Base-by-base conservation (phyloP, 176 grass and related monocot species). In the Juncus inflexus region DNA sequence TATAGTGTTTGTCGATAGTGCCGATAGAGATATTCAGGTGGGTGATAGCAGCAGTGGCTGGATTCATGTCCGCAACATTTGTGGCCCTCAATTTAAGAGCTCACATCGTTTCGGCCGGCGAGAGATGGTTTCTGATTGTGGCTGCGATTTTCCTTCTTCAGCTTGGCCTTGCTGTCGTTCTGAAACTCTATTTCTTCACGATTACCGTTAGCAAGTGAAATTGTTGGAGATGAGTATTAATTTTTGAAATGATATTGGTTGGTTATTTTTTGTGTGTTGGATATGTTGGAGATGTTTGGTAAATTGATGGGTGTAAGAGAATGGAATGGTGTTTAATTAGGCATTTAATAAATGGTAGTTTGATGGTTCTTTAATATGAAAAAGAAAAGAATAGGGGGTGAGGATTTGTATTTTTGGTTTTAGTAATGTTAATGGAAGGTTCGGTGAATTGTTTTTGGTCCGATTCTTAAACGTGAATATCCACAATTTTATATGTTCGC, bases 1-100 rank as follows among this genome's bases (percentile, higher is more conserved):
- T 70, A 60, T 79, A 99, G 95, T 87, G 90, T 40, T 78, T 99
- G 40, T 99, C 95, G 36, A 99, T 99, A 76, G 83, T 99, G 58
- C 95, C 95, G 5, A 72, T 94, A 74, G 95, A 99, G 81, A 99
- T 94, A 75, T 99, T 99, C 95, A 83, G 95, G 77, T 99, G 95
- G 95, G 78, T 90, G 69, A 87, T 99, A 76, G 89, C 78, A 68
- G 95, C 85, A 2, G 83, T 87, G 0, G 86, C 95, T 2, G 95
- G 95, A 58, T 94, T 94, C 66, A 94, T 94, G 89, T 99, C 95
- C 42, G 89, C 95, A 77, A 94, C 89, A 75, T 99, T 99, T 7
- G 89, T 99, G 49, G 95, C 95, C 39, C 69, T 99, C 40, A 99
- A 99, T 80, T 83, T 99, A 42, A 78, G 86, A 7, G 83, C 89